These are phyloP conservation scores for Lasiosphaeria hispida DNA, from an alignment of 495 filamentous ascomycete species.

Conservation along the genomic window DNA sequence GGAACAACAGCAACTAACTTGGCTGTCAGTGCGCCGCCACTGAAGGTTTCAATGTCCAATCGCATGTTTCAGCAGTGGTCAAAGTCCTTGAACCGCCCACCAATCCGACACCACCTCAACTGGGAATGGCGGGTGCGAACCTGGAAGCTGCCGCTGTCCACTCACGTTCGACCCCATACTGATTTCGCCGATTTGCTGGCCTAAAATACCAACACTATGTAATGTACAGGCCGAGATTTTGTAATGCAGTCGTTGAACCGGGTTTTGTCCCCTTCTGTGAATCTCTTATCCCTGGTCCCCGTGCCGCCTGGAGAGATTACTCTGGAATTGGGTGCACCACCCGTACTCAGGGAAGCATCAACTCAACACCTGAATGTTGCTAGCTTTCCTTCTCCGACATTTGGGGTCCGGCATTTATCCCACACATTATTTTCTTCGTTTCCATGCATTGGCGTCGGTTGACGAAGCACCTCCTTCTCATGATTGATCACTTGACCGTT, in stretches of 20 bases:
- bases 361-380: too few relatives aligned
- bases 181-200: neutral
- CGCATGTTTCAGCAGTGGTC: too few relatives aligned
- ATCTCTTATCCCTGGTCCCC: conserved; percentile 5
- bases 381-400: neutral
- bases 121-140: too few relatives aligned
- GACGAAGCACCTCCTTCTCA: neutral
- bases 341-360: too few relatives aligned
- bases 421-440: neutral
- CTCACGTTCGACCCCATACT: too few relatives aligned
- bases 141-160: too few relatives aligned
- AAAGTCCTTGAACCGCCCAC: too few relatives aligned
- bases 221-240: neutral
- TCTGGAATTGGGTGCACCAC: neutral
- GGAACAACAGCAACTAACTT: too few relatives aligned
- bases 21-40: too few relatives aligned
- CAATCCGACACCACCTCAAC: too few relatives aligned
- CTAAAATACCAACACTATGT: too few relatives aligned
- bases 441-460: neutral
- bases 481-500: conserved; percentile 6
- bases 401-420: neutral
- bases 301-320: conserved; percentile 5
- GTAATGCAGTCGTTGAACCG: neutral
- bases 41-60: too few relatives aligned
- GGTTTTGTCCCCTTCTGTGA: neutral